A percentile compares a stretch with the other conserved stretches of the same genome.
Evolutionary conservation across 2,329 filamentous ascomycete species (phyloP).

Genomic region (Davidsoniella eucalypti): DNA sequence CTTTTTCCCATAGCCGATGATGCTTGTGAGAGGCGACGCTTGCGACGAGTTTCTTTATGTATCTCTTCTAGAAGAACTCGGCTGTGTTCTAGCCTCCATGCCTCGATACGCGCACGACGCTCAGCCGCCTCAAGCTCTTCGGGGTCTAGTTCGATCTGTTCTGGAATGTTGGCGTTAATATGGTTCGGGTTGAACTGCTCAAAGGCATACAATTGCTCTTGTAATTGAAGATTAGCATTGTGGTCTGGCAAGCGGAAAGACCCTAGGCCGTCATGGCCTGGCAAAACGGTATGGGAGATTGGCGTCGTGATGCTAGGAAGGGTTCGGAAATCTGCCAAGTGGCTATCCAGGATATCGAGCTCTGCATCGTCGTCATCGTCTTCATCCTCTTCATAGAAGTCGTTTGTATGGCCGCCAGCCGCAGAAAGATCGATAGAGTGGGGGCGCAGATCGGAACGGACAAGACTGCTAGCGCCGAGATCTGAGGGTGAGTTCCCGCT

Average conservation of each 20-base stretch:
- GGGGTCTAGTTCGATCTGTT: constrained; percentile 30
- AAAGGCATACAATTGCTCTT: constrained; percentile 79
- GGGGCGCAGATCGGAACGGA: constrained; percentile 14
- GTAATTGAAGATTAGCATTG: constrained; percentile 38
- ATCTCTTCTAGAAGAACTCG: constrained; percentile 74
- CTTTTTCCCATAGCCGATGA: constrained; percentile 20
- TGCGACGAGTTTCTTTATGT: constrained; percentile 59
- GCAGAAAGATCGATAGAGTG: constrained; percentile 9
- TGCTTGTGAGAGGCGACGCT: constrained; percentile 43
- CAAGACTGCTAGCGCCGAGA: constrained; percentile 2
- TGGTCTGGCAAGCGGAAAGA: constrained; percentile 55
- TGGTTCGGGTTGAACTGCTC: constrained; percentile 67
- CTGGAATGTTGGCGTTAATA: constrained; percentile 22
- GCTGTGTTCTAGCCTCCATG: constrained; percentile 85
- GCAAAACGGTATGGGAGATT: constrained; percentile 56
- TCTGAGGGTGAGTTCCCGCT: constrained; percentile 9
- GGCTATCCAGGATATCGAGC: constrained; percentile 84
- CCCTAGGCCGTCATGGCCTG: constrained; percentile 80
- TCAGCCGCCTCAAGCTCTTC: constrained; percentile 49
- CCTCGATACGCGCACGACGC: constrained; percentile 69
- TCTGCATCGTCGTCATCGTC: constrained; percentile 49
- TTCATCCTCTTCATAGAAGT: constrained; percentile 16
- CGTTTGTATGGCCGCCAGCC: not conserved
- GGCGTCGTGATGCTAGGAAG: constrained; percentile 21
- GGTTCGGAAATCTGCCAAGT: constrained; percentile 73